Evolutionary conservation across 1,284 basidiomycete genomes (phyloP), one percentile per base, ranked within the genome.

Genomic region (Marasmius fiardii): DNA sequence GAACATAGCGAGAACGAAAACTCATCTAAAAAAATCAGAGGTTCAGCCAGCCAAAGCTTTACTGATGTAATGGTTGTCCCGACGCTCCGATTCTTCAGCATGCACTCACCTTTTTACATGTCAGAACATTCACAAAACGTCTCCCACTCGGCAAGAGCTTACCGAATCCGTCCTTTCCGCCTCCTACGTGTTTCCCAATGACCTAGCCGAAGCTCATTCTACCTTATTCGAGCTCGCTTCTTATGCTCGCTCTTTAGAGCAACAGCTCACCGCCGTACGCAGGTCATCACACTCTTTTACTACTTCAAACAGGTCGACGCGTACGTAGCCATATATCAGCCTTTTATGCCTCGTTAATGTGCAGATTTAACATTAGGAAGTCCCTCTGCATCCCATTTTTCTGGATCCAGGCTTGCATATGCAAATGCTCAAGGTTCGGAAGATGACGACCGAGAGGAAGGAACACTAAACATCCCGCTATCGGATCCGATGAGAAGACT

Each of bases 391-490:
- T 20, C 43, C 4, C 28, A 31, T 31, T 31, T 20, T 33, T 14
- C 26, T 16, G 26, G 47, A 33, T 14, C 8, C 26, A 4, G 12
- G 14, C 8, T 49, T 26, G 4, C 43, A n/a, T 41, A 16, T n/a
- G 6, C 39, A 6, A 20, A 10, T 10, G 7, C 45, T 50, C 47
- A 11, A n/a, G 5, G 12, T 18, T 23, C 26, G 26, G 58, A 57
- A 24, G 52, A 57, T 18, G 56, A 58, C 14, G n/a, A n/a, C 47
- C 12, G 51, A 18, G 54, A 43, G 6, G 44, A 54, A 23, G 49
- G 41, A 20, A 57, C 59, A 5, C 35, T 63, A 3, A 55, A 56
- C 34, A 58, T 61, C 4, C 41, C 58, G 18, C 49, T 69, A 43
- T 31, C 26, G 18, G 47, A n/a, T 49, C 47, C 47, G 11, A 26